These are phyloP conservation scores for Venturia effusa DNA, from an alignment of 2,329 filamentous ascomycete species.

Conservation along the genomic window DNA sequence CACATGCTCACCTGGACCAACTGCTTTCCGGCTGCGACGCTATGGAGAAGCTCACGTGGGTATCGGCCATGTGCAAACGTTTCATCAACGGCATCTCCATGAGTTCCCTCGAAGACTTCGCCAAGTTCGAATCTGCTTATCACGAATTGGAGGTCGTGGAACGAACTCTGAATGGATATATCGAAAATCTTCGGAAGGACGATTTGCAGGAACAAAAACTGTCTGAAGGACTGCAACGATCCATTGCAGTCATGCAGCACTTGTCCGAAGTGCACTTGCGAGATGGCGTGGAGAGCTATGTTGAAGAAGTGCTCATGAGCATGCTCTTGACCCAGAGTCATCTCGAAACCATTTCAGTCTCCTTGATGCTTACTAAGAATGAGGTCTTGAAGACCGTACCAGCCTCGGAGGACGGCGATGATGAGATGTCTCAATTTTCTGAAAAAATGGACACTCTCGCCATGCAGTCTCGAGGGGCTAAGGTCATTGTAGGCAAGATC, in stretches of 20 bases:
- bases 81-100: slow-evolving; percentile 72
- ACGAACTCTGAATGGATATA: slow-evolving; percentile 75
- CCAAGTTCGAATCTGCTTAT: slow-evolving; percentile 64
- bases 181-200: slow-evolving; percentile 72
- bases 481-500: slow-evolving; percentile 72
- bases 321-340: slow-evolving; percentile 67
- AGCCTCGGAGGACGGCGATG: slow-evolving; percentile 51
- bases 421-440: slow-evolving; percentile 46
- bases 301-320: slow-evolving; percentile 70
- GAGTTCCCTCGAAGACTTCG: slow-evolving; percentile 70
- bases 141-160: slow-evolving; percentile 90
- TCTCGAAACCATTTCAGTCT: slow-evolving; percentile 64
- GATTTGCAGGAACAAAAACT: slow-evolving; percentile 79
- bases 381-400: slow-evolving; percentile 59
- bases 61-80: slow-evolving; percentile 70
- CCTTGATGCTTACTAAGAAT: slow-evolving; percentile 50
- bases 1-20: slow-evolving; percentile 65
- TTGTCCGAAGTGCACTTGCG: slow-evolving; percentile 71
- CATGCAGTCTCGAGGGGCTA: slow-evolving; percentile 67
- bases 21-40: slow-evolving; percentile 71
- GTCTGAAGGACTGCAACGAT: slow-evolving; percentile 66
- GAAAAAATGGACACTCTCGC: slow-evolving; percentile 63
- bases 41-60: slow-evolving; percentile 75
- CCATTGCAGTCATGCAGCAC: slow-evolving; percentile 78
- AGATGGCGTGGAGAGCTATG: slow-evolving; percentile 58